Base-by-base conservation (phyloP, 495 filamentous ascomycete genomes). In the Achaetomiella virescens region DNA sequence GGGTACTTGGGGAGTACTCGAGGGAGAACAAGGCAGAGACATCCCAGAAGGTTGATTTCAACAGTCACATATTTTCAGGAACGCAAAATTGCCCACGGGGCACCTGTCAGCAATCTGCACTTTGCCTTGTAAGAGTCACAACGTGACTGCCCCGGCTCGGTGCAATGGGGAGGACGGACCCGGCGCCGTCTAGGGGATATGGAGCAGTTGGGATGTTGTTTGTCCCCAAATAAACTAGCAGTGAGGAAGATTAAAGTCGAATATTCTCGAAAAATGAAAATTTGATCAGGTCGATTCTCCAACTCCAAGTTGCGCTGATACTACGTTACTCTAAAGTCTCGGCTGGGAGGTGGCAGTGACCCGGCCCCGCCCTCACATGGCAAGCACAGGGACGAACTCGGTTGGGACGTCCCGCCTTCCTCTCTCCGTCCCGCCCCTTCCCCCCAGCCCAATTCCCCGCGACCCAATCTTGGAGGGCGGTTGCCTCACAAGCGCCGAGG, bases 351-450 rank as follows among this genome's bases (percentile, higher is more conserved):
- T 38, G 48, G 29, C 24, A 37, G 43, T 40, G 52, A 27, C 20
- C 37, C 24, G 41, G 20, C 41, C 41, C 8, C 11, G 24, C 27
- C 35, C 6, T 55, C 43, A 48, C 52, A 48, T 55, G 43, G 44
- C 40, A 43, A 18, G 36, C 8, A 31, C 27, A 31, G 9, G 27
- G n/a, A 15, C 40, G 25, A 27, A 38, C 22, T 38, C 43, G 43
- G 52, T 31, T 47, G 22, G 24, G 31, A n/a, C 43, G 52, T 55
- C 44, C 52, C 35, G 52, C 42, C 15, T 10, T 38, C 27, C 46
- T 29, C 44, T 41, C 52, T 22, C 41, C 43, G 52, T 55, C 43
- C 52, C 52, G 52, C 33, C 44, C 52, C 43, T 42, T 48, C 52
- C 52, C 52, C 49, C n/a, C n/a, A 18, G 8, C 20, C 46, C 31